Evolutionary conservation across 352 stramenopile genomes (phyloP).

Genomic region (Globisporangium rhizosaccharum): DNA sequence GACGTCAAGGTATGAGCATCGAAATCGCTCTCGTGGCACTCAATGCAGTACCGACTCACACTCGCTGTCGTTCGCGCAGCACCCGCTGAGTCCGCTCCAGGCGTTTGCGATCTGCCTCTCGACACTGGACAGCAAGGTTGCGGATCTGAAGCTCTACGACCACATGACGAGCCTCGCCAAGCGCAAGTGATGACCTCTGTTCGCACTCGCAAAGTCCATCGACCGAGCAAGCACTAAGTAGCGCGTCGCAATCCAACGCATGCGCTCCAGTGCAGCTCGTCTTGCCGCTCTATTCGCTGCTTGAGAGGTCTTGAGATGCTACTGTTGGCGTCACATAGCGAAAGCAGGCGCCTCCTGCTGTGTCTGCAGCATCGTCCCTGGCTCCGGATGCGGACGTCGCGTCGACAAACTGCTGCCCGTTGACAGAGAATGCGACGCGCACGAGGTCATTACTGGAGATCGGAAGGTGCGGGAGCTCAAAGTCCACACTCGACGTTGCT

Average conservation of each 20-base stretch:
- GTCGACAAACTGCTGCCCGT: slow-evolving; percentile 16
- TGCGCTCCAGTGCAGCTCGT: background rate
- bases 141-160: slow-evolving; percentile 43
- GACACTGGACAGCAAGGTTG: slow-evolving; percentile 79
- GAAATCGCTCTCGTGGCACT: no score
- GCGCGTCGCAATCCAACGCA: slow-evolving; percentile 15
- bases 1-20: slow-evolving; percentile 12
- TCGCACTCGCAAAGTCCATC: no score
- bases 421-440: slow-evolving; percentile 13
- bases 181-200: no score
- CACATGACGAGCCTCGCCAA: no score
- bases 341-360: background rate
- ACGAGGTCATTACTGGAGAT: slow-evolving; percentile 10
- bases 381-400: background rate
- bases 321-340: no score
- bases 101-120: no score
- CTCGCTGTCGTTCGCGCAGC: no score
- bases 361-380: background rate
- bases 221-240: no score
- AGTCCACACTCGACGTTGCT: slow-evolving; percentile 7
- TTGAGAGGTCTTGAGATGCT: background rate
- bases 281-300: slow-evolving; percentile 7
- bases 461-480: slow-evolving; percentile 12
- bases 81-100: no score
- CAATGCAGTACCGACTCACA: no score